Evolutionary conservation across 2,329 filamentous ascomycete species (phyloP), one percentile per base, ranked within the genome.

Genomic region (Aspergillus pseudoviridinutans): DNA sequence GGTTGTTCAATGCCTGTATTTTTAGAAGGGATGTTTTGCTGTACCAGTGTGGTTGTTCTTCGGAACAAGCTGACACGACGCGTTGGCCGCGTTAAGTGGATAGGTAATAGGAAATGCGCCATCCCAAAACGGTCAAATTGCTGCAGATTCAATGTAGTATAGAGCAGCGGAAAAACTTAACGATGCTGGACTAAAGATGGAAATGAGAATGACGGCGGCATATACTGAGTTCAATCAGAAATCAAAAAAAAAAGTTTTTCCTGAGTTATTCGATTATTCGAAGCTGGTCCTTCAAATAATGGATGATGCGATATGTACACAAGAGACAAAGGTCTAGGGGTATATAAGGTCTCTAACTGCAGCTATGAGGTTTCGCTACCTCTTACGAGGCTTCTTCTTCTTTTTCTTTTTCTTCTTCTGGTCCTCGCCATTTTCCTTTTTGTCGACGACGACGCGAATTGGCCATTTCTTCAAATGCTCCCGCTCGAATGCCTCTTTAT

Each of bases 401-500:
- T 77, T 80, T 68, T 77, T 79, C 54, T 76, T 79, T 56, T 74
- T 81, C 57, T 77, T 78, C 55, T 76, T 74, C 54, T 78, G 61
- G 17, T 68, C 69, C 54, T 69, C 64, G 53, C 66, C 66, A 42
- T 76, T 68, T 28, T 66, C 67, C 56, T 69, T 64, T 38, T 58
- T 66, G 58, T 76, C 65, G 20, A 62, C 76, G 64, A 63, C 63
- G 56, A 70, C 65, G 55, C 70, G 75, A 6, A 76, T 70, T 3
- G 82, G 79, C 72, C 84, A 94, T 57, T 83, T 85, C 72, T 85
- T 87, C 56, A 87, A 79, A 71, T 91, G 86, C 71, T 96, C 91
- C 57, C 86, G 79, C 70, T 97, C 94, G 70, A 99, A 97, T 0
- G 82, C 89, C 20, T 87, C 81, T 77, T 97, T 97, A 71, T 92